Conservation (phyloP, 257 asterid genomes). For the Solanum paucissectum region DNA sequence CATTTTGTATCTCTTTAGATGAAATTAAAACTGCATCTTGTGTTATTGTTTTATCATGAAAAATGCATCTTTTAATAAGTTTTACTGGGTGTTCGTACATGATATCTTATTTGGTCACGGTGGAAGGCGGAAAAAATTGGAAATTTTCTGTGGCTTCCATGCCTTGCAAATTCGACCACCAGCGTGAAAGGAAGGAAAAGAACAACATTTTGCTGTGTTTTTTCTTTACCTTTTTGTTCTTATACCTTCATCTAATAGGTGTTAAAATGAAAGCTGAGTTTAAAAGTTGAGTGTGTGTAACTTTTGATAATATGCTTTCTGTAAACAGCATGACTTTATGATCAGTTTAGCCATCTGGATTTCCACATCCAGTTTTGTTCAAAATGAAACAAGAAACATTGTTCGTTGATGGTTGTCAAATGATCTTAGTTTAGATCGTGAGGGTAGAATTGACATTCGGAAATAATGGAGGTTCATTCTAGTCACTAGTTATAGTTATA, state of each 20-base stretch:
- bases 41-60: background rate
- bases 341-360: background rate
- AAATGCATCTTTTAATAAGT: background rate
- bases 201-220: background rate
- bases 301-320: background rate
- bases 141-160: background rate
- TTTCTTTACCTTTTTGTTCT: background rate
- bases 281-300: background rate
- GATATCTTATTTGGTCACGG: background rate
- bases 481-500: background rate
- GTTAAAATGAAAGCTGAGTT: background rate
- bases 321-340: background rate
- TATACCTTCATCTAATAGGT: background rate
- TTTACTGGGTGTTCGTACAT: background rate
- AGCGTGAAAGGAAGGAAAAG: background rate
- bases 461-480: background rate
- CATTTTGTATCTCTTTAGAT: background rate
- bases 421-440: background rate
- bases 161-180: background rate
- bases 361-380: background rate
- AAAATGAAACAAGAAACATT: background rate
- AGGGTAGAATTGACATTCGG: background rate
- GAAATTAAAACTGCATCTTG: background rate
- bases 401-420: background rate
- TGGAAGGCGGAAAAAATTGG: background rate